Evolutionary conservation across 2,329 filamentous ascomycete species (phyloP), one percentile per base, ranked within the genome.

Genomic region (Ophiostoma pallidulum): DNA sequence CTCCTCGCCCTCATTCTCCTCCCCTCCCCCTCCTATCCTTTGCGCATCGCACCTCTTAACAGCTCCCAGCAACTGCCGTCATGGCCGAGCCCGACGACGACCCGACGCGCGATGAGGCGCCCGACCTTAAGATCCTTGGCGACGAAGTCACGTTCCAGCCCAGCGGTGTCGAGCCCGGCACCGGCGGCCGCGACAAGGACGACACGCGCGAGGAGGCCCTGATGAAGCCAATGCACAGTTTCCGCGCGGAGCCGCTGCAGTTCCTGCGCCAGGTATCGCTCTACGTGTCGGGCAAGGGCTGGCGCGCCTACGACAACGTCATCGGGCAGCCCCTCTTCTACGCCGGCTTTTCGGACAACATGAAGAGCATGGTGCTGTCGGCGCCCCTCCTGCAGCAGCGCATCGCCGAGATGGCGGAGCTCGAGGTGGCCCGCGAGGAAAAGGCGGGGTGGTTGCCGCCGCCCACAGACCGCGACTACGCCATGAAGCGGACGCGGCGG

Each of bases 301-400:
- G 92, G 92, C 86, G 92, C 52, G 87, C 86, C 51, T 98, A 98
- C 69, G 88, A 97, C 60, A 72, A 84, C 53, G 77, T 90, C 53
- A 83, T 97, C 57, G 92, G 92, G 19, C 90, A 95, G 63, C 88
- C 89, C 9, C 83, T 96, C 54, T 97, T 91, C 69, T 98, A 96
- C 64, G 69, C 82, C 0, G 92, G 92, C 22, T 98, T 95, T 67
- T 84, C 82, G 24, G 91, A 96, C 54, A 81, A 88, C 50, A 95
- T 98, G 78, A 94, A 86, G 66, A 71, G 72, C 19, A 74, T 77
- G 57, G 84, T 97, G 24, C 69, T 96, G 57, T 80, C 75, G 14
- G 87, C 86, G 31, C 78, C 83, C 0, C 75, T 94, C 54, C 70
- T 98, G 26, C 82, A 83, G 56, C 67, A 69, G 39, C 86, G 85